Conservation (phyloP, 1,139 yeast genomes). For the Candida glucosophila region DNA sequence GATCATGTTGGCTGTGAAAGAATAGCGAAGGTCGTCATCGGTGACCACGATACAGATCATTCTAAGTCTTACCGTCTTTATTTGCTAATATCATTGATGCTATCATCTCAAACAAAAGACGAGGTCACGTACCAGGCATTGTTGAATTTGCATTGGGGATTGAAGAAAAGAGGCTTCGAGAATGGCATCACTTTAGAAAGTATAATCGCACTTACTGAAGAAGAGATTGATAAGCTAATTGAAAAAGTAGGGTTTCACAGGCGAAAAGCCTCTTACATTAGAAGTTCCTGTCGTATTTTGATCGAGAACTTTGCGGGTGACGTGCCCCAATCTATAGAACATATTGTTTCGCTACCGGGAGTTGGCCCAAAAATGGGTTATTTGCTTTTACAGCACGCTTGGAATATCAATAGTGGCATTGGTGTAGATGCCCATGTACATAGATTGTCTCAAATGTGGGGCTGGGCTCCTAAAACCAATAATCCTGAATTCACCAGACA, state of each 20-base stretch:
- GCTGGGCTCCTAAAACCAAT: constrained; percentile 54
- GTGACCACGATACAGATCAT: constrained; percentile 15
- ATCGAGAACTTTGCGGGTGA: constrained; percentile 49
- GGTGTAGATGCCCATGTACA: constrained; percentile 95
- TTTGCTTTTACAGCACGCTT: constrained; percentile 70
- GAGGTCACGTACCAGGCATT: constrained; percentile 75
- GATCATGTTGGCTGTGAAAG: constrained; percentile 85
- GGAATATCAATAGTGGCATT: constrained; percentile 69
- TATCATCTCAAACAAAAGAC: constrained; percentile 90
- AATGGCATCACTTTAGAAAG: constrained; percentile 27
- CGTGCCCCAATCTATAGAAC: constrained; percentile 60
- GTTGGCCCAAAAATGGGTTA: constrained; percentile 97
- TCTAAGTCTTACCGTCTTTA: constrained; percentile 59
- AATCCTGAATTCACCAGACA: constrained; percentile 73
- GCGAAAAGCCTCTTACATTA: constrained; percentile 66
- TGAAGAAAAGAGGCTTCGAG: constrained; percentile 17
- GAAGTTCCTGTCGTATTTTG: constrained; percentile 50
- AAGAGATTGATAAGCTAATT: constrained; percentile 54
- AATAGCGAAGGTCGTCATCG: constrained; percentile 45
- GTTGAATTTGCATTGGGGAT: constrained; percentile 45
- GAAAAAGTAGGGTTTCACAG: constrained; percentile 81
- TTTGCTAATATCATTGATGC: constrained; percentile 69
- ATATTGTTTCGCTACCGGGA: constrained; percentile 69
- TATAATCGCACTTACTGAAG: constrained; percentile 39
- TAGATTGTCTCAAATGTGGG: constrained; percentile 72